Evolutionary conservation across 176 grass and related monocot genomes (phyloP).

Genomic region (Avena sativa): DNA sequence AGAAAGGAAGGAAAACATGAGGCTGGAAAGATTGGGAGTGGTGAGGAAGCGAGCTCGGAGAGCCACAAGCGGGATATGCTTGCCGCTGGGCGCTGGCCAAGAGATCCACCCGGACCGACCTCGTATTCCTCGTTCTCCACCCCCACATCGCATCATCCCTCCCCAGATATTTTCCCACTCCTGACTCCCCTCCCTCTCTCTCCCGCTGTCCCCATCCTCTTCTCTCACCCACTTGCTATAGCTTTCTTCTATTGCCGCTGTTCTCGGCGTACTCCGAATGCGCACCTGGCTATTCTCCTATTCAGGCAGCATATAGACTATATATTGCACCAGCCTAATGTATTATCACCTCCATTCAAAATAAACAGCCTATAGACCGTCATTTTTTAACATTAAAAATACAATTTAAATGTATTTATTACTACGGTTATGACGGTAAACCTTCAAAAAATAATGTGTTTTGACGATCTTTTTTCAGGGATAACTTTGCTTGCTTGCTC

Average conservation of each 20-base stretch:
- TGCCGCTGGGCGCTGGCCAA: neutral
- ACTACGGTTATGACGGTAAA: too few relatives aligned
- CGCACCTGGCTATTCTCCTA: neutral
- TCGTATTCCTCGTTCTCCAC: constrained; percentile 40
- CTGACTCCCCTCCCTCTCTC: neutral
- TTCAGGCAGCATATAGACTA: too few relatives aligned
- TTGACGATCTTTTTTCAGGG: too few relatives aligned
- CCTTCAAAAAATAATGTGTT: neutral
- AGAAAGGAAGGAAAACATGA: neutral
- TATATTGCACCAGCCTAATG: neutral
- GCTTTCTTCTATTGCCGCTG: neutral
- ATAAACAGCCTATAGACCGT: too few relatives aligned
- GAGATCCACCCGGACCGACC: constrained; percentile 3
- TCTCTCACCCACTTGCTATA: neutral
- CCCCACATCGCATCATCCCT: neutral
- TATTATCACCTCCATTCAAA: too few relatives aligned
- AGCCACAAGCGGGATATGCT: constrained; percentile 33
- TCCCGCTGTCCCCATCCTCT: neutral
- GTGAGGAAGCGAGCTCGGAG: neutral
- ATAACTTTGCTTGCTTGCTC: neutral
- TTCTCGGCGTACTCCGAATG: neutral
- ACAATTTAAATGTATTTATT: too few relatives aligned
- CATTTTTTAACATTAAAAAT: too few relatives aligned
- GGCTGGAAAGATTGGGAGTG: constrained; percentile 22
- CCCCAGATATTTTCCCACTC: neutral